Evolutionary conservation across 306 rosid species (phyloP).

Genomic region (Rosa multiflora): DNA sequence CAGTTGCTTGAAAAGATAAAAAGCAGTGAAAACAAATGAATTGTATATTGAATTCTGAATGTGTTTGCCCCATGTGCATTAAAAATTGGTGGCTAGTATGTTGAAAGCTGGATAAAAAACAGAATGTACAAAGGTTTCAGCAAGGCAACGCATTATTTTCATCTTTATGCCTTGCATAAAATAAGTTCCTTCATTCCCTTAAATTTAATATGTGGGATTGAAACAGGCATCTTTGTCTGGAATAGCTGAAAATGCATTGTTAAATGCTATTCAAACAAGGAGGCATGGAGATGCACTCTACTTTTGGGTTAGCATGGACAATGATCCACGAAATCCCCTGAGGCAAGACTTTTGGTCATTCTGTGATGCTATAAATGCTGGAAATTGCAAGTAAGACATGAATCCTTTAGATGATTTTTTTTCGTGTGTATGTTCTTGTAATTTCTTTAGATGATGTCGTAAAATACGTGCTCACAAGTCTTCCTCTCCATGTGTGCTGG

Average conservation of each 20-base stretch:
- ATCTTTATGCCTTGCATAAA: not conserved
- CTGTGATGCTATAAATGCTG: conserved; percentile 86
- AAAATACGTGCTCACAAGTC: not conserved
- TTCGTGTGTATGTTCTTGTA: not conserved
- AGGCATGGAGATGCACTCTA: conserved; percentile 84
- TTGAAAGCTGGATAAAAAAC: not conserved
- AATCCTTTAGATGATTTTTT: not conserved
- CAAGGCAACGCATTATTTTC: conserved; percentile 6
- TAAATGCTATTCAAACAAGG: conserved; percentile 62
- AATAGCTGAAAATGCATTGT: conserved; percentile 69
- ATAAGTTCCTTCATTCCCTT: conserved; percentile 1
- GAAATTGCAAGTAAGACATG: conserved; percentile 85
- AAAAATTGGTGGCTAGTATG: not conserved
- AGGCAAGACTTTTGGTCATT: conserved; percentile 89
- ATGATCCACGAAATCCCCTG: conserved; percentile 60
- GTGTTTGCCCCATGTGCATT: not conserved
- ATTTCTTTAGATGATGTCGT: not conserved
- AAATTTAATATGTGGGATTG: conserved; percentile 24
- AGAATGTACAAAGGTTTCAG: not conserved
- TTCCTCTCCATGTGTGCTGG: not conserved
- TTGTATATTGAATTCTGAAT: not conserved
- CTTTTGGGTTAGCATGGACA: conserved; percentile 94
- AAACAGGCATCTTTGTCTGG: conserved; percentile 80
- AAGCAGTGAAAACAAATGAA: not conserved
- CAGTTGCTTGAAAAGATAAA: not conserved